Conservation (phyloP, 345 rosid species). For the Lenwebbia sp. region DNA sequence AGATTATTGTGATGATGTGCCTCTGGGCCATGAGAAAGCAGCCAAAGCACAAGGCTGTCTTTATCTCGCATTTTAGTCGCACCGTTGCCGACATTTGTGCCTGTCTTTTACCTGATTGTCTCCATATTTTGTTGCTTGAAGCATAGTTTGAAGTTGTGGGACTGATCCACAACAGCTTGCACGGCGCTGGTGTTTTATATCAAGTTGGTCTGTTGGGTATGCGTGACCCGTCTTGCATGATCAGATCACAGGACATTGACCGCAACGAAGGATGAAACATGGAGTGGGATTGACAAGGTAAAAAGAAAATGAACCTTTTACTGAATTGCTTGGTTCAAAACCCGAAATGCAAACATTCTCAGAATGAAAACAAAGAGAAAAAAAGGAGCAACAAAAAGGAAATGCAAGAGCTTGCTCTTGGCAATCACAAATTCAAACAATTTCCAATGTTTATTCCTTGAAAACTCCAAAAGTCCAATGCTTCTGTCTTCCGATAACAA, state of each 20-base stretch:
- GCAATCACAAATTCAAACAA: not conserved
- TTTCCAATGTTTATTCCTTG: not conserved
- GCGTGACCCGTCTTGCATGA: not conserved
- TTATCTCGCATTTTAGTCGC: not conserved
- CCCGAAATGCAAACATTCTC: conserved; percentile 8
- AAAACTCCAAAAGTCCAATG: not conserved
- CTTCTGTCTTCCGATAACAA: not conserved
- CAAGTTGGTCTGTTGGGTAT: not conserved
- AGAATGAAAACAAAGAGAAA: not conserved
- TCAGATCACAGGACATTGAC: not conserved
- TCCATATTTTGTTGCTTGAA: not conserved
- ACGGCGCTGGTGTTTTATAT: not conserved
- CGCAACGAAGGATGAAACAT: not conserved
- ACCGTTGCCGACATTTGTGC: not conserved
- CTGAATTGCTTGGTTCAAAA: conserved; percentile 3
- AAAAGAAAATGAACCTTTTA: not conserved
- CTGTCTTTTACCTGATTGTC: not conserved
- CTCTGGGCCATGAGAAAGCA: not conserved
- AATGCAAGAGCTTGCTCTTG: not conserved
- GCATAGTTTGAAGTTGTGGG: not conserved
- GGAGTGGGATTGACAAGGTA: not conserved
- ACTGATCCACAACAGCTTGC: not conserved
- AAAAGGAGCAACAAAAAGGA: not conserved
- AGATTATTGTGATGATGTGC: not conserved
- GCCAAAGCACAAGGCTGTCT: not conserved